Conservation (phyloP, 169 alveolate species). For the Blepharisma undulans region DNA sequence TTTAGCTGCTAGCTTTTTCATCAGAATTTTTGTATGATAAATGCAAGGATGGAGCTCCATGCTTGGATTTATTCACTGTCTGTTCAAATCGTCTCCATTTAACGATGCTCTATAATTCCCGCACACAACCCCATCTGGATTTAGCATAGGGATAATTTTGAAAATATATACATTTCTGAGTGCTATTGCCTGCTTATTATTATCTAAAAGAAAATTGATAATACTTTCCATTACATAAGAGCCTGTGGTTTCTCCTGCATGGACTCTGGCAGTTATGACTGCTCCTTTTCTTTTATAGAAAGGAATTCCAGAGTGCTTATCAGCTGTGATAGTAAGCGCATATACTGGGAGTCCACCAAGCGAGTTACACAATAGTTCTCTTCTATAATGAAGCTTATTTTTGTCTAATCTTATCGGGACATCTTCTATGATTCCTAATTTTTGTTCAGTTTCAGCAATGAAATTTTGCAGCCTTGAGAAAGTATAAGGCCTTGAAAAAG, state of each 20-base stretch:
- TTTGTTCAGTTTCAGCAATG: not conserved
- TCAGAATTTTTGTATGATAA: conserved; percentile 60
- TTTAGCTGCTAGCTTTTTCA: conserved; percentile 22
- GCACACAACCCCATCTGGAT: conserved; percentile 81
- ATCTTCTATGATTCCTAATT: not conserved
- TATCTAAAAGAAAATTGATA: conserved; percentile 50
- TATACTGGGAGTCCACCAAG: conserved; percentile 1
- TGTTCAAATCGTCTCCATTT: conserved; percentile 79
- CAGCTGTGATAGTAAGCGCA: not conserved
- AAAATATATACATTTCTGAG: conserved; percentile 69
- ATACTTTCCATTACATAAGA: conserved; percentile 84
- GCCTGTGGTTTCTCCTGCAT: conserved; percentile 92
- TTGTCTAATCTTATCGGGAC: not conserved
- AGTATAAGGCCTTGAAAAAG: conserved; percentile 10
- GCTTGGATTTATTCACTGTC: conserved; percentile 74
- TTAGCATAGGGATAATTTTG: conserved; percentile 84
- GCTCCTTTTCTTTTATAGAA: conserved; percentile 45
- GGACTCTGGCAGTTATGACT: conserved; percentile 87
- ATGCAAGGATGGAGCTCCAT: conserved; percentile 58
- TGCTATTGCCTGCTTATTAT: conserved; percentile 54
- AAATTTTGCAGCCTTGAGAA: not conserved
- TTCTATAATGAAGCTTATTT: not conserved
- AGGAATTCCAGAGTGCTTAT: not conserved
- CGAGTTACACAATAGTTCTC: not conserved
- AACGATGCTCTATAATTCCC: conserved; percentile 78